Evolutionary conservation across 768 basidiomycete species (phyloP), one percentile per base, ranked within the genome.

Genomic region (Panaeolus cyanescens): DNA sequence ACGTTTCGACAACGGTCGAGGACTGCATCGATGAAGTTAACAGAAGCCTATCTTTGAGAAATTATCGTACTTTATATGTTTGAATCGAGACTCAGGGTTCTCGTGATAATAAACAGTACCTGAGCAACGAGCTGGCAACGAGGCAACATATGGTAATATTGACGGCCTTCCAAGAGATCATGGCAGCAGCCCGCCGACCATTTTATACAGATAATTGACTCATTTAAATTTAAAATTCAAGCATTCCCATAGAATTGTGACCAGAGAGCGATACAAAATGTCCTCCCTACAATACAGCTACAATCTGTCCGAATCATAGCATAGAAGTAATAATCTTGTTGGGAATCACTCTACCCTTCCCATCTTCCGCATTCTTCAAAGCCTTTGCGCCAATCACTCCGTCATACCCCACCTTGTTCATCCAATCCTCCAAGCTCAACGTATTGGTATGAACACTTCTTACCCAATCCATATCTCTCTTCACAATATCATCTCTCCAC

Each of bases 401-500:
- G 9, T 55, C 63, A 61, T 80, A 81, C 2, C 65, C 61, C 2
- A 67, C 74, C 64, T 70, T 65, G 61, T 70, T 71, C 73, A 82
- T 79, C 80, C 80, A 82, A 34, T 63, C 73, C 65, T 79, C 78
- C 22, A 81, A 64, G 1, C 73, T 75, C 53, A 75, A 62, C 3
- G 68, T 67, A 8, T 64, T 63, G 0, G 80, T 78, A 67, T 82
- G 72, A 15, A 80, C 66, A 12, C 67, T 71, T 54, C 75, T 65
- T 25, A 82, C 71, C 79, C 80, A 82, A 5, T 76, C 75, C 74
- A 80, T 76, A 60, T 84, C 77, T 64, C 77, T 70, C 63, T 69
- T 72, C 37, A 83, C 67, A 32, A 82, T 65, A 62, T 77, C 75
- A 56, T 84, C 82, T 31, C 79, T 67, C 71, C 73, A 83, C 55